Base-by-base conservation (phyloP, 202 grass and related monocot genomes). In the Panicum hallii region DNA sequence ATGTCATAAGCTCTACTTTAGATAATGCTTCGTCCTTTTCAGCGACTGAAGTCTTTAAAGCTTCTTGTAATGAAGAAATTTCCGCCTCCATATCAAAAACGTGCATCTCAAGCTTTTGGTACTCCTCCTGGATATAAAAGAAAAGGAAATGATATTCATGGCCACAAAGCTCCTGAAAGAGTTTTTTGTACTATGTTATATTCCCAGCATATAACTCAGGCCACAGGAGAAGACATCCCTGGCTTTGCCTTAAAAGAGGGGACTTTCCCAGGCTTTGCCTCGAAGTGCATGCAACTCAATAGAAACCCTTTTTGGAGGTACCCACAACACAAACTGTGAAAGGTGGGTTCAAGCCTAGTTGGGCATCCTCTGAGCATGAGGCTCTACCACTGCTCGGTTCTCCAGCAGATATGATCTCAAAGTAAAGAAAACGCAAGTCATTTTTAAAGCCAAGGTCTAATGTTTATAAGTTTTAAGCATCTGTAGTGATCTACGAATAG, bases 11-110 rank as follows among this genome's bases (percentile, higher is more conserved):
- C 67, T 94, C 82, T 73, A 93, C 60, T 79, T 82, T 90, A 71
- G 88, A 77, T 43, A 90, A 53, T 42, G 88, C 89, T 74, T 95
- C 90, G 30, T 99, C 93, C 81, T 95, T 99, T 88, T 95, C 86
- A 79, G 53, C 44, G 84, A 87, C 82, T 26, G 84, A 81, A 87
- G 73, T 87, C 26, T 53, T 34, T 68, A 99, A 78, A 86, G 81
- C 81, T 83, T 92, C 96, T 79, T 94, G 81, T 77, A 99, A 84
- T 57, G 86, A 94, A 88, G 70, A 82, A 75, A 96, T 92, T 75
- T 99, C 81, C 47, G 63, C 44, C 34, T 94, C 82, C 90, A 92
- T 94, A 79, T 96, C 86, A 83, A 86, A 81, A 85, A 77, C 86
- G 78, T 26, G 58, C 63, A 94, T 78, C 82, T 95, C 90, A 69